phyloP scores from a whole-genome alignment of 139 green algal genomes.

The Ostreobium quekettii region DNA sequence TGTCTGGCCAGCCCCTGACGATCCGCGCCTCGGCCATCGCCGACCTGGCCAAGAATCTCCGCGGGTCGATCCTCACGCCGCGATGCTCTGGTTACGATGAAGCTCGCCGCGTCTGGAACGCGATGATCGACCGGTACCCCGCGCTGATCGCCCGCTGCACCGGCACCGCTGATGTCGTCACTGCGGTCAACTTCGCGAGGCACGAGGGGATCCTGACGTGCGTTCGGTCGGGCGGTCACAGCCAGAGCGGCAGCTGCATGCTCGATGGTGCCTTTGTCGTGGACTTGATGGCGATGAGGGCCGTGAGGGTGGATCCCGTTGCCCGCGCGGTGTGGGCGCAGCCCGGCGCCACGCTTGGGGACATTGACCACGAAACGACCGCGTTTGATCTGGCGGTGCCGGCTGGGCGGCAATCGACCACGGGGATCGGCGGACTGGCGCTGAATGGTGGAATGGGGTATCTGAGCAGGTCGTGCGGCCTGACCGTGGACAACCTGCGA shows the following conservation, averaged over 20 bases:
- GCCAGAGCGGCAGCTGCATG: constrained; percentile 8
- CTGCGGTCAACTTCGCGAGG: too few species aligned
- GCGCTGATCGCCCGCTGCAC: too few species aligned
- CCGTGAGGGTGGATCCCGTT: background rate
- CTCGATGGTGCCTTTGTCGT: constrained; percentile 1
- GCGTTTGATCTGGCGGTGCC: background rate
- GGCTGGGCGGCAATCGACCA: background rate
- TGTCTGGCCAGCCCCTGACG: too few species aligned
- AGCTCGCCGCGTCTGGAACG: too few species aligned
- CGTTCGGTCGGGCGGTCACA: too few species aligned
- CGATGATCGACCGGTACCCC: too few species aligned
- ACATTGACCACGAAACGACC: background rate
- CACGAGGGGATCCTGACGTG: too few species aligned
- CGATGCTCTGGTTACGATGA: too few species aligned
- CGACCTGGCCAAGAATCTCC: too few species aligned
- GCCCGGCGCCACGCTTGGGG: background rate
- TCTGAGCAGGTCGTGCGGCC: background rate
- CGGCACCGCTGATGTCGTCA: too few species aligned
- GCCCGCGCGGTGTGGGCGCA: background rate
- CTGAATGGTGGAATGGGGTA: background rate
- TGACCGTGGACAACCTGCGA: constrained; percentile 1
- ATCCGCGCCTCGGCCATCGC: too few species aligned
- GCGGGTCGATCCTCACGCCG: too few species aligned
- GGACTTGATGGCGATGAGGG: background rate
- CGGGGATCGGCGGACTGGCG: background rate